Evolutionary conservation across 805 yeast species (phyloP).

Genomic region (Candida michaelii): DNA sequence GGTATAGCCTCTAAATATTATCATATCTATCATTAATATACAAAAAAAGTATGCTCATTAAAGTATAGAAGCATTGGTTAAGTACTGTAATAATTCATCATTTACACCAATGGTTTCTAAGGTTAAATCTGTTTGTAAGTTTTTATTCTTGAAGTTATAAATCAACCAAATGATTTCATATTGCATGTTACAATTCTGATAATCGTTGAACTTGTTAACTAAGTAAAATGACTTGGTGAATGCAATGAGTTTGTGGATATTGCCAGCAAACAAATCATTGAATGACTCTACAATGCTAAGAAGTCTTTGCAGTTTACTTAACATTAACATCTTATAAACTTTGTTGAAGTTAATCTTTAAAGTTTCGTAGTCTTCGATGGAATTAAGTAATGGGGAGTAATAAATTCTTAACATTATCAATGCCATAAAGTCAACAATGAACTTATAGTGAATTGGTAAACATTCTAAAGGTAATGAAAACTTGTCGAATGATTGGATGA

Average conservation of each 20-base stretch:
- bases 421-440: constrained; percentile 34
- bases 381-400: constrained; percentile 30
- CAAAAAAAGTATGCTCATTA: not conserved
- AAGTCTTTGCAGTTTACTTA: constrained; percentile 18
- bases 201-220: constrained; percentile 33
- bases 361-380: constrained; percentile 23
- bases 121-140: constrained; percentile 14
- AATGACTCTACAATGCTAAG: constrained; percentile 23
- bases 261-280: constrained; percentile 18
- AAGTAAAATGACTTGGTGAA: constrained; percentile 28
- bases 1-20: constrained; percentile 26
- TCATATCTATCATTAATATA: not conserved
- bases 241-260: constrained; percentile 12
- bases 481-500: constrained; percentile 25
- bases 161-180: constrained; percentile 43
- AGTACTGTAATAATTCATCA: constrained; percentile 12
- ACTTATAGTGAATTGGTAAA: constrained; percentile 42
- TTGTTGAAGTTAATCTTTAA: constrained; percentile 25
- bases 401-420: constrained; percentile 31
- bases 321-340: constrained; percentile 19
- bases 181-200: constrained; percentile 34
- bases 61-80: constrained; percentile 7
- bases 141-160: constrained; percentile 21
- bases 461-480: constrained; percentile 20
- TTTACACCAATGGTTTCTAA: constrained; percentile 35